A percentile compares a stretch with the other conserved stretches of the same genome.
These are phyloP conservation scores for Bretschneidera sinensis DNA, from an alignment of 345 rosid species.

Conservation along the genomic window DNA sequence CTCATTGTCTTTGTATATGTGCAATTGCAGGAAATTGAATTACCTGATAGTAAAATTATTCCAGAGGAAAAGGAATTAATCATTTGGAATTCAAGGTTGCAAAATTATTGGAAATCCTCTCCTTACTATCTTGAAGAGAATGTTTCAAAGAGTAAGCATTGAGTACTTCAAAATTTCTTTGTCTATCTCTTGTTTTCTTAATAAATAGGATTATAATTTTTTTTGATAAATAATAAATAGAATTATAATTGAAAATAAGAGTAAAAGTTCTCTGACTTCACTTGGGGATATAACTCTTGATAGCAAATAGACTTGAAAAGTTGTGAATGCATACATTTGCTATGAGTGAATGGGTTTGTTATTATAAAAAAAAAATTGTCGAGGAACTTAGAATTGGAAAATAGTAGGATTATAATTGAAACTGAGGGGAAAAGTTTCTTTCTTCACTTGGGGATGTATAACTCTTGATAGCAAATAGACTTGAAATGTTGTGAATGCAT, in stretches of 20 bases:
- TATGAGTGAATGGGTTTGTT: not conserved
- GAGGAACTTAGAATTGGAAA: too few species aligned
- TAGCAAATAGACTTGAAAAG: not conserved
- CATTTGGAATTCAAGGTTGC: conserved; percentile 30
- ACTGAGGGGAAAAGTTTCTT: not conserved
- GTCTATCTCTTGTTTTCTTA: not conserved
- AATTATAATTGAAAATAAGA: not conserved
- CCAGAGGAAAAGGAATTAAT: conserved; percentile 34
- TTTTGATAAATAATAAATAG: too few species aligned
- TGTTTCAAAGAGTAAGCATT: conserved; percentile 24
- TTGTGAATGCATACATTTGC: not conserved
- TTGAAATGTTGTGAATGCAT: conserved; percentile 1
- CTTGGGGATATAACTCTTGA: not conserved
- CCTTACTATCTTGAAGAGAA: conserved; percentile 47
- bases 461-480: not conserved
- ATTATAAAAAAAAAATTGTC: too few species aligned
- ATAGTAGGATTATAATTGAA: too few species aligned
- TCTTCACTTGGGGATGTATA: not conserved
- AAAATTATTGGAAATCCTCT: conserved; percentile 44
- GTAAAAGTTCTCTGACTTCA: not conserved
- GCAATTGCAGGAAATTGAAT: conserved; percentile 39
- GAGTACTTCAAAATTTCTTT: not conserved
- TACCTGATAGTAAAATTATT: conserved; percentile 31
- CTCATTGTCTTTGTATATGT: not conserved
- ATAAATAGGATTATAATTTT: too few species aligned